Conservation (phyloP, 2,329 filamentous ascomycete genomes). For the Arthroderma sp. region DNA sequence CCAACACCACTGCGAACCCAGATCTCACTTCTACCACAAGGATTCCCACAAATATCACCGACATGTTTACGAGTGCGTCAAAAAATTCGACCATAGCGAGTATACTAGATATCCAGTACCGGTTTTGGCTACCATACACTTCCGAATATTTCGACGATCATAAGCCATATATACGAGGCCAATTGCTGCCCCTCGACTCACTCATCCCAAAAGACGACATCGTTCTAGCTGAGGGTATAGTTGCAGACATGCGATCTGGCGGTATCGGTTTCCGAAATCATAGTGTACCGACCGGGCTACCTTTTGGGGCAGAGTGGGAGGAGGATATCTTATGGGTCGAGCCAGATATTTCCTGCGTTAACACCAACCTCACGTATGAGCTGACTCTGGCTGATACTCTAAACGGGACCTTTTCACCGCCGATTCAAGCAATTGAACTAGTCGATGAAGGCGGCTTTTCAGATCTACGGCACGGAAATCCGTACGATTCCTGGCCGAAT, state of each 20-base stretch:
- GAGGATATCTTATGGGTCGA: conserved; percentile 40
- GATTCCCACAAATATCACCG: conserved; percentile 17
- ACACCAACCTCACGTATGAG: conserved; percentile 32
- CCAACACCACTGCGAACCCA: conserved; percentile 16
- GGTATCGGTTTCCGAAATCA: conserved; percentile 39
- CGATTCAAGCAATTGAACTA: background rate
- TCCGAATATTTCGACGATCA: conserved; percentile 19
- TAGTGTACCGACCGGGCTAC: conserved; percentile 24
- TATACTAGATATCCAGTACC: conserved; percentile 35
- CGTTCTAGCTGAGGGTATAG: conserved; percentile 32
- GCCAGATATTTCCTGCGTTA: conserved; percentile 36
- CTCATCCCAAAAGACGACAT: conserved; percentile 26
- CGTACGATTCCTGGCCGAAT: background rate
- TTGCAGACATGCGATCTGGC: conserved; percentile 33
- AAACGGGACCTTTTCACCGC: background rate
- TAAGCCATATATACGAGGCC: conserved; percentile 23
- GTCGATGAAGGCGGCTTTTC: conserved; percentile 29
- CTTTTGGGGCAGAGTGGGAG: conserved; percentile 32
- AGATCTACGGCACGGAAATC: background rate
- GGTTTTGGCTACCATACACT: conserved; percentile 17
- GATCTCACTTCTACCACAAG: conserved; percentile 23
- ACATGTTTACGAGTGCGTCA: conserved; percentile 26
- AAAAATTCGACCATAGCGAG: conserved; percentile 28
- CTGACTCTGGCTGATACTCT: conserved; percentile 21
- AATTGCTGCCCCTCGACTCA: conserved; percentile 17